Percentiles rank a stretch among this genome's conserved stretches.
Evolutionary conservation across 2,329 filamentous ascomycete species (phyloP).

Genomic region (Cadophora luteo-olivacea): DNA sequence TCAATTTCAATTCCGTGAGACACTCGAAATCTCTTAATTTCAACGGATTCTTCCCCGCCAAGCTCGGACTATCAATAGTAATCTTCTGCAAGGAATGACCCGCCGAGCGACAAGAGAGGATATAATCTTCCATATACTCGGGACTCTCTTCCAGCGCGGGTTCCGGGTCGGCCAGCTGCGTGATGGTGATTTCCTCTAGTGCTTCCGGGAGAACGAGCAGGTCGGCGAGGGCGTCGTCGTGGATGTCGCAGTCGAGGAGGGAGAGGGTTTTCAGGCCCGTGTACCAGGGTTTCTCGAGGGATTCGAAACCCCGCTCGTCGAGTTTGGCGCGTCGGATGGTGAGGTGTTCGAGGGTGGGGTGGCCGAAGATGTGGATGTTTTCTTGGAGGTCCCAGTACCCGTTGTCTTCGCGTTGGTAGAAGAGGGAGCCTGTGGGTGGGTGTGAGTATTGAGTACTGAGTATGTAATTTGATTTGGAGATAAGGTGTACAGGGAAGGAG

Average conservation of each 20-base stretch:
- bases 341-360: constrained; percentile 55
- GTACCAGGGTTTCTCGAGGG: constrained; percentile 54
- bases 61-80: constrained; percentile 51
- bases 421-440: constrained; percentile 42
- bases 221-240: constrained; percentile 51
- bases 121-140: constrained; percentile 55
- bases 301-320: constrained; percentile 55
- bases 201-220: constrained; percentile 53
- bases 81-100: constrained; percentile 52
- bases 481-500: not conserved
- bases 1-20: constrained; percentile 51
- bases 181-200: constrained; percentile 55
- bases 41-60: constrained; percentile 50
- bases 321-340: constrained; percentile 53
- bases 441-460: not conserved
- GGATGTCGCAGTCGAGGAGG: constrained; percentile 58
- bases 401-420: constrained; percentile 53
- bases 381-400: constrained; percentile 58
- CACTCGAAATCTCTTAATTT: constrained; percentile 52
- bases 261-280: constrained; percentile 53
- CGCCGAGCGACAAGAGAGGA: constrained; percentile 51
- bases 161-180: constrained; percentile 45
- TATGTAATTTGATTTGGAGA: not conserved
- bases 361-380: constrained; percentile 59
- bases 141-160: constrained; percentile 56